These are phyloP conservation scores for Solanum clarkiae DNA, from an alignment of 257 asterid genomes.

Conservation along the genomic window DNA sequence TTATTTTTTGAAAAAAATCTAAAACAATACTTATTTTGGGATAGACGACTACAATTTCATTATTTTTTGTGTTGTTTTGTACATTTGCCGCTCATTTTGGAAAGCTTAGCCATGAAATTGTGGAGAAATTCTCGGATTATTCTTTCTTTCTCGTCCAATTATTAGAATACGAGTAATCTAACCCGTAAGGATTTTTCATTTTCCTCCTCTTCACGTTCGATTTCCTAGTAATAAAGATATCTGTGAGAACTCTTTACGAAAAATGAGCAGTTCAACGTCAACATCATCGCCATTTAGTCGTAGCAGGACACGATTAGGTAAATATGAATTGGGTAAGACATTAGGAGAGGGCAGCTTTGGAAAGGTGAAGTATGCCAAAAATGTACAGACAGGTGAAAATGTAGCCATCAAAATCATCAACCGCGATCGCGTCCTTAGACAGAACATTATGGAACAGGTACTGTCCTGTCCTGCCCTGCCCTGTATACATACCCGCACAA, in stretches of 20 bases:
- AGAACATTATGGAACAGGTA: constrained; percentile 69
- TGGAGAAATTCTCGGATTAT: neutral
- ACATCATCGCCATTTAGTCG: neutral
- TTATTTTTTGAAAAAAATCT: neutral
- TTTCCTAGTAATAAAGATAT: neutral
- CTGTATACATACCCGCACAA: too few species aligned
- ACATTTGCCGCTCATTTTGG: neutral
- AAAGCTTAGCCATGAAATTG: neutral
- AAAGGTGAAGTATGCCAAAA: constrained; percentile 57
- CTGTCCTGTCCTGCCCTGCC: neutral
- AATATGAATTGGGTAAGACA: constrained; percentile 65
- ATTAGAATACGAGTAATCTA: neutral
- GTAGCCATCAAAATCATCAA: constrained; percentile 77
- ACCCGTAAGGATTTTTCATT: neutral
- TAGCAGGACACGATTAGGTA: constrained; percentile 51
- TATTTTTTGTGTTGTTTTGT: neutral
- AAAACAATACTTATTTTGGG: neutral
- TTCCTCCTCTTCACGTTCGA: neutral
- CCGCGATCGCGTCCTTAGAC: constrained; percentile 53
- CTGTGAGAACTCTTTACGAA: neutral
- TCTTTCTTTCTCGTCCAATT: neutral
- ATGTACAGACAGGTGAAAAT: constrained; percentile 28
- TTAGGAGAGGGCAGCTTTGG: constrained; percentile 74
- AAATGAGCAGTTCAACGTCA: constrained; percentile 18
- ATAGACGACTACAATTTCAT: neutral